Evolutionary conservation across 2,329 filamentous ascomycete genomes (phyloP).

Genomic region (Fusarium brevicatenulatum): DNA sequence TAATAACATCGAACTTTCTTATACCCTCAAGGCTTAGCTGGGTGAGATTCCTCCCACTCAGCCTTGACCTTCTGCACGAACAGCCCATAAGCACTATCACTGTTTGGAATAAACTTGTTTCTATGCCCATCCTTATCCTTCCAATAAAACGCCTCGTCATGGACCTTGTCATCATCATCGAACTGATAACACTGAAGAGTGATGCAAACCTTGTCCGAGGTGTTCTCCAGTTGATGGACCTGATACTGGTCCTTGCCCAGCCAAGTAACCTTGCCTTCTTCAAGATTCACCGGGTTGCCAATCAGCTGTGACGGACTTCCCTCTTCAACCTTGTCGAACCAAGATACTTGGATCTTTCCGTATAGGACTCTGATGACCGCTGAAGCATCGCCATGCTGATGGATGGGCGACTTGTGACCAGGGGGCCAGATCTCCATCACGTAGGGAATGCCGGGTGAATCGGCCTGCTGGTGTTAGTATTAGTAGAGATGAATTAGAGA

Average conservation of each 20-base stretch:
- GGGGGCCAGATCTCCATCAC: not conserved
- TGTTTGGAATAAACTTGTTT: not conserved
- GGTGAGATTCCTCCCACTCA: too few species aligned
- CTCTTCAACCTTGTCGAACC: not conserved
- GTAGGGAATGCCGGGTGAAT: not conserved
- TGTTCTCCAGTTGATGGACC: not conserved
- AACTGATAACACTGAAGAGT: not conserved
- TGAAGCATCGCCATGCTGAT: not conserved
- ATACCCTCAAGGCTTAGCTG: too few species aligned
- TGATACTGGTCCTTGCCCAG: not conserved
- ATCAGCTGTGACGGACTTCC: not conserved
- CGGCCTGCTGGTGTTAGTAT: not conserved
- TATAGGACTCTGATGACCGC: not conserved
- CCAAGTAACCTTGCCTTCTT: not conserved
- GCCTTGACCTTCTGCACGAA: not conserved
- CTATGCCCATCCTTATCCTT: not conserved
- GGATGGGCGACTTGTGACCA: not conserved
- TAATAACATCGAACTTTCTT: too few species aligned
- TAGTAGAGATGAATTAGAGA: too few species aligned
- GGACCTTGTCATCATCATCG: accelerated
- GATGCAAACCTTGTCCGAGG: not conserved
- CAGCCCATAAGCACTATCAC: not conserved
- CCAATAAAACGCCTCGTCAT: not conserved
- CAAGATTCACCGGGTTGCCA: not conserved
- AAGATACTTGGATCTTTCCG: not conserved